Conservation (phyloP, 805 yeast species). For the Schwanniomyces pseudopolymorphus region DNA sequence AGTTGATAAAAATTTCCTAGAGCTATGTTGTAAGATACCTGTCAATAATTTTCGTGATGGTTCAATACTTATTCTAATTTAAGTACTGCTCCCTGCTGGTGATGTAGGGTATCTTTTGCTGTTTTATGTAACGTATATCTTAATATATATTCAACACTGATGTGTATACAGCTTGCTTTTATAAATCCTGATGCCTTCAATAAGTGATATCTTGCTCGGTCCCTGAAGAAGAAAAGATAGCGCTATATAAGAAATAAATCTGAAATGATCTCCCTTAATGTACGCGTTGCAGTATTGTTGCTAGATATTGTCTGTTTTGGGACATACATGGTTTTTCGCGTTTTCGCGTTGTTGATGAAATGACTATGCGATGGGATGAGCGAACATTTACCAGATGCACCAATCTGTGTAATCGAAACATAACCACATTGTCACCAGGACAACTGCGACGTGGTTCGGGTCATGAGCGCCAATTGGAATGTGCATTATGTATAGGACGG, state of each 20-base stretch:
- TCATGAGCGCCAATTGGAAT: background rate
- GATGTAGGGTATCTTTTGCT: background rate
- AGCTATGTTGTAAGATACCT: background rate
- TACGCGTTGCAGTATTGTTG: conserved; percentile 3
- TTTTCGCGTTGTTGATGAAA: conserved; percentile 7
- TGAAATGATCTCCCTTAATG: conserved; percentile 1
- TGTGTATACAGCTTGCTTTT: background rate
- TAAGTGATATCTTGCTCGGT: background rate
- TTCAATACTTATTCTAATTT: background rate
- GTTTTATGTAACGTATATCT: background rate
- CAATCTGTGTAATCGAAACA: background rate
- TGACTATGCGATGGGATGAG: background rate
- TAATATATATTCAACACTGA: background rate
- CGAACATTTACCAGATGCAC: background rate
- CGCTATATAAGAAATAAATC: conserved; percentile 1
- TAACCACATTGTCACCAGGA: background rate
- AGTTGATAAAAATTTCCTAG: background rate
- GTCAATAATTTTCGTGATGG: background rate
- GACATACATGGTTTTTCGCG: conserved; percentile 5
- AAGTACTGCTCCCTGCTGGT: background rate
- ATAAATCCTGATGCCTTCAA: background rate
- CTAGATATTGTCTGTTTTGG: background rate
- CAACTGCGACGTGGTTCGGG: background rate
- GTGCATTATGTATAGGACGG: background rate
- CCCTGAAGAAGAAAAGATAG: conserved; percentile 1